Conservation (phyloP, 177 flowering plant genomes). For the Tripterygium wilfordii region DNA sequence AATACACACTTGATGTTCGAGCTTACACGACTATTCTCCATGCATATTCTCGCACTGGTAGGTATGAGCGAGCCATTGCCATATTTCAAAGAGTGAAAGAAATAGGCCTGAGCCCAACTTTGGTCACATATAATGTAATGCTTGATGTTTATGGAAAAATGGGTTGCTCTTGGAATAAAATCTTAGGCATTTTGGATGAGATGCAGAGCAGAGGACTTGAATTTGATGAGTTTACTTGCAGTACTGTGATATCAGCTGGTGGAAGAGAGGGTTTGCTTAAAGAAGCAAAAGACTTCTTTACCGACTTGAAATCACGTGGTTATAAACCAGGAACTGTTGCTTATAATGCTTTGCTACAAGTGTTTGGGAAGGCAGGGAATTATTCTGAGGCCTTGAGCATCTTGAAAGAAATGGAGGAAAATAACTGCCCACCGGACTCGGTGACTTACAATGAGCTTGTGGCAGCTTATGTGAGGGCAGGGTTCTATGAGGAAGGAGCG, state of each 20-base stretch:
- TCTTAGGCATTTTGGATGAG: conserved; percentile 58
- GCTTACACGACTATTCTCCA: conserved; percentile 72
- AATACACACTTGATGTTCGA: conserved; percentile 53
- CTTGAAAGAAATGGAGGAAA: conserved; percentile 81
- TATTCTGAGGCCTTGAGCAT: conserved; percentile 57
- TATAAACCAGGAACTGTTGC: conserved; percentile 66
- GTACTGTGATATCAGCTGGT: conserved; percentile 84
- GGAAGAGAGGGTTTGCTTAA: conserved; percentile 69
- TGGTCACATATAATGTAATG: conserved; percentile 89
- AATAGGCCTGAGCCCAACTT: conserved; percentile 51
- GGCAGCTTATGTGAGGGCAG: conserved; percentile 73
- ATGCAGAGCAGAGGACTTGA: conserved; percentile 56
- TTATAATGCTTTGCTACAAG: conserved; percentile 75
- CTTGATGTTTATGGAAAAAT: conserved; percentile 86
- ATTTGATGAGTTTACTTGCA: conserved; percentile 82
- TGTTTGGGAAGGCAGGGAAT: conserved; percentile 69
- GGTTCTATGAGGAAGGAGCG: conserved; percentile 72
- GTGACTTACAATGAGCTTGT: conserved; percentile 85
- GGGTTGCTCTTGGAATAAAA: conserved; percentile 74
- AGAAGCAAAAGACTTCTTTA: conserved; percentile 67
- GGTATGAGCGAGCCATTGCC: conserved; percentile 49
- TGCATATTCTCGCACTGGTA: conserved; percentile 53
- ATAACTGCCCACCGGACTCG: conserved; percentile 53
- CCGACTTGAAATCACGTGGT: conserved; percentile 49
- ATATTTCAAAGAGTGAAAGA: conserved; percentile 53